Evolutionary conservation across 352 stramenopile genomes (phyloP), one percentile per base, ranked within the genome.

Genomic region (Pythium utonaiense): DNA sequence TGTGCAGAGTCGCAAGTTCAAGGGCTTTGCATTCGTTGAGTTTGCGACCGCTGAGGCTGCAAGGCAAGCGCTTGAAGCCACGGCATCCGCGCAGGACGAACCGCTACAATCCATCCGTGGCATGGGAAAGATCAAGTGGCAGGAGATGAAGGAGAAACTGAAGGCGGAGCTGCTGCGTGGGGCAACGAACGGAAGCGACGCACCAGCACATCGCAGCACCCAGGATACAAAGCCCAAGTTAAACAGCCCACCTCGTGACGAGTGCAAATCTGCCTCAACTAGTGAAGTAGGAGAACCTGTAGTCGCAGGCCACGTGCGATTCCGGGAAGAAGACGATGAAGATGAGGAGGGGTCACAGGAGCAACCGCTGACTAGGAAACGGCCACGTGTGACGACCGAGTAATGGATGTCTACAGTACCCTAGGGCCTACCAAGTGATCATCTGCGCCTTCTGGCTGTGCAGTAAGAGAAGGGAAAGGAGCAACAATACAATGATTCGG

Each of bases 21-120:
- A 93, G 60, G 83, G 83, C 8, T 93, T 93, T 73, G 83, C 74
- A 27, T 93, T 93, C n/a, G 76, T 91, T 22, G 83, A 93, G 69
- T 93, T 93, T 51, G 68, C 74, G 3, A 69, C 75, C 0, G 53
- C 53, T 30, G 70, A 69, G 16, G 53, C 70, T 6, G 74, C 74
- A 2, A 40, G 70, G 6, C 13, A 68, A 41, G 74, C 68, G 2
- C 34, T 75, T 36, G 53, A 57, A 41, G 74, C 67, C 3, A 57
- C 64, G 12, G 53, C 24, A 6, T 64, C 80, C 13, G 19, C 48
- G 12, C 51, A 70, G 31, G 24, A 48, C 28, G 50, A 38, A 17
- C 12, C 41, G 16, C 50, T 86, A 19, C 49, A 49, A 0, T 75
- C 74, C 17, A 70, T 91, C 45, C 70, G 69, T 6, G 80, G 73